phyloP scores from a whole-genome alignment of 495 filamentous ascomycete species.

The Penicillium tannophilum region DNA sequence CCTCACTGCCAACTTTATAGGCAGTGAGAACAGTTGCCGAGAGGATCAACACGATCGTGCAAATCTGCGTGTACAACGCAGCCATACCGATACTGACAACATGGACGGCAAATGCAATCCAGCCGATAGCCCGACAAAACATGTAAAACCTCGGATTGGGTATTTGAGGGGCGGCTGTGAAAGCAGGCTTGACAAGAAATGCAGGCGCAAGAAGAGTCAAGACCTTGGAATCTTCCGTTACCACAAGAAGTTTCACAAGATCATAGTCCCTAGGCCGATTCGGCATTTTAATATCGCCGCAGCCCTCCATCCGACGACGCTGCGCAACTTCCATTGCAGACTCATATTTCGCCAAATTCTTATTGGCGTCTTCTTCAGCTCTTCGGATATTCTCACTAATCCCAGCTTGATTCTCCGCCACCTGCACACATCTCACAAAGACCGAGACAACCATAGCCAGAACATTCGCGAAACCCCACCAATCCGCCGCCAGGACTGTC shows the following conservation, averaged over 20 bases:
- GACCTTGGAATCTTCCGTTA: slow-evolving; percentile 12
- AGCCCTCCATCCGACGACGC: not conserved
- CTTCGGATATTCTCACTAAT: slow-evolving; percentile 9
- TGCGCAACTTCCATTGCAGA: not conserved
- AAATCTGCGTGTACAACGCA: slow-evolving; percentile 15
- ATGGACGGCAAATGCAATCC: slow-evolving; percentile 19
- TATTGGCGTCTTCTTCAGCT: slow-evolving; percentile 4
- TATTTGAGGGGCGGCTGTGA: slow-evolving; percentile 6
- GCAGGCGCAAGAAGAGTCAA: slow-evolving; percentile 15
- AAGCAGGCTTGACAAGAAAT: slow-evolving; percentile 9
- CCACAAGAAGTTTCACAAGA: slow-evolving; percentile 13
- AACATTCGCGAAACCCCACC: slow-evolving; percentile 22
- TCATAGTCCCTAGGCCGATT: not conserved
- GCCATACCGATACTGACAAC: slow-evolving; percentile 23
- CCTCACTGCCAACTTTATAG: slow-evolving; percentile 13
- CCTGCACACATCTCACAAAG: slow-evolving; percentile 9
- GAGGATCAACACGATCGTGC: slow-evolving; percentile 14
- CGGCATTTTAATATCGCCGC: not conserved
- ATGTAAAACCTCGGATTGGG: slow-evolving; percentile 3
- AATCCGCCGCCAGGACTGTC: slow-evolving; percentile 14
- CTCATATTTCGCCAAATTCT: slow-evolving; percentile 9
- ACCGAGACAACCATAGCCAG: slow-evolving; percentile 19
- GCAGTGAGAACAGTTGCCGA: slow-evolving; percentile 11
- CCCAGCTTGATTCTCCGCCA: slow-evolving; percentile 14
- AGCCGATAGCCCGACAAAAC: slow-evolving; percentile 9